Evolutionary conservation across 495 filamentous ascomycete genomes (phyloP).

Genomic region (Stereocaulon alpinum): DNA sequence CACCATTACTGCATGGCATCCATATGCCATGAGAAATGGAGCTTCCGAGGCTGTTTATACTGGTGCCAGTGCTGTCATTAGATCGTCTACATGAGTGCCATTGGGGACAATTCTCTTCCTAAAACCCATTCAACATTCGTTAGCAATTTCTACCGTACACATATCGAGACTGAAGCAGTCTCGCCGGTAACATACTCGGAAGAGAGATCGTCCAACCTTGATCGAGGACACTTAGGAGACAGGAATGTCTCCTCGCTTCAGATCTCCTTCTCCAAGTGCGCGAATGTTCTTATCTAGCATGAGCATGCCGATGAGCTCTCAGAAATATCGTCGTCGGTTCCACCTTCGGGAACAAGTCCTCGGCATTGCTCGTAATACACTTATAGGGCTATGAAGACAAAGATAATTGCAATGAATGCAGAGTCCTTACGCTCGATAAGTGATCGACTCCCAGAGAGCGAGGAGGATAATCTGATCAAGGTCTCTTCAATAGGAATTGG

Average conservation of each 20-base stretch:
- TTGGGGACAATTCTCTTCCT: neutral
- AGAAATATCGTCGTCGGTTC: neutral
- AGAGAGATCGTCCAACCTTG: neutral
- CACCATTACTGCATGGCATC: neutral
- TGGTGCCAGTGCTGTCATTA: neutral
- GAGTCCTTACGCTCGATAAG: neutral
- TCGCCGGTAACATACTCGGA: too few relatives aligned
- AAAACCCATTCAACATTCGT: neutral
- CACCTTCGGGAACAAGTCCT: neutral
- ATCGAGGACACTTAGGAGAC: neutral
- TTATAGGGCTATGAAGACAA: neutral
- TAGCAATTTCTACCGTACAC: neutral
- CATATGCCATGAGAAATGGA: neutral
- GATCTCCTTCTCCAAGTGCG: neutral
- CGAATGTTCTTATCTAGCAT: neutral
- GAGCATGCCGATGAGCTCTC: neutral
- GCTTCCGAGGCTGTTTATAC: neutral
- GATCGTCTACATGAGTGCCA: neutral
- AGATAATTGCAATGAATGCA: neutral
- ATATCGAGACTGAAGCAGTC: neutral
- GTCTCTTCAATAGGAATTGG: too few relatives aligned
- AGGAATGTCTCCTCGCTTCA: neutral
- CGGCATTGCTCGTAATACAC: neutral
- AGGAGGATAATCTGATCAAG: too few relatives aligned
- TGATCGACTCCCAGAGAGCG: too few relatives aligned